Base-by-base conservation (phyloP, 805 yeast genomes). In the Candida sithepensis region DNA sequence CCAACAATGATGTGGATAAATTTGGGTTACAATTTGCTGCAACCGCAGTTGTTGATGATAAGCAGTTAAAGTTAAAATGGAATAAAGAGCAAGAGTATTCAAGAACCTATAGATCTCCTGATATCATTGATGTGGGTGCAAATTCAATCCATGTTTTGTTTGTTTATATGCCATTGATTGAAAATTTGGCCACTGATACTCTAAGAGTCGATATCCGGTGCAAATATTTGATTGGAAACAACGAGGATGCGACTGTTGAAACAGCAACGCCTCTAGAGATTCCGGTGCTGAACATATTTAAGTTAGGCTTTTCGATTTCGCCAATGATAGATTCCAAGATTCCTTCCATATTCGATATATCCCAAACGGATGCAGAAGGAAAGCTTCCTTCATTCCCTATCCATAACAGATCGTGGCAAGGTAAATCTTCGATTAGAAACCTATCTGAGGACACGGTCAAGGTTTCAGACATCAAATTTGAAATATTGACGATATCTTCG, bases 331-430 rank as follows among this genome's bases (percentile, higher is more conserved):
- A 57, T 39, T 55, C 58, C 1, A 41, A 45, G 7, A 53, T 70
- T 16, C 69, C 72, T 1, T 58, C 57, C 16, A 52, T 52, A 2
- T 65, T 55, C 53, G 53, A 55, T 45, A 41, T 49, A 34, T 53
- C 37, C 3, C 20, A 49, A n/a, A 43, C 20, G 13, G 41, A 39
- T 19, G 21, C 45, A 10, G 55, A 51, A 2, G 54, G 47, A 3
- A 56, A 53, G 14, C 3, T 52, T 3, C 37, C 52, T 8, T 33
- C 45, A 4, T 53, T 48, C 9, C 67, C 72, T 2, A 59, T 60
- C 26, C 71, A 70, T 23, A 51, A 63, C 5, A 59, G 77, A 38
- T 55, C 57, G 23, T 71, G 76, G 76, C 46, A 62, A 61, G 52
- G 61, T 56, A 54, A 58, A 51, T 23, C 56, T 36, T 22, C 65